phyloP scores from a whole-genome alignment of 2,329 filamentous ascomycete genomes.

The Cladosporium austrohemisphaericum region DNA sequence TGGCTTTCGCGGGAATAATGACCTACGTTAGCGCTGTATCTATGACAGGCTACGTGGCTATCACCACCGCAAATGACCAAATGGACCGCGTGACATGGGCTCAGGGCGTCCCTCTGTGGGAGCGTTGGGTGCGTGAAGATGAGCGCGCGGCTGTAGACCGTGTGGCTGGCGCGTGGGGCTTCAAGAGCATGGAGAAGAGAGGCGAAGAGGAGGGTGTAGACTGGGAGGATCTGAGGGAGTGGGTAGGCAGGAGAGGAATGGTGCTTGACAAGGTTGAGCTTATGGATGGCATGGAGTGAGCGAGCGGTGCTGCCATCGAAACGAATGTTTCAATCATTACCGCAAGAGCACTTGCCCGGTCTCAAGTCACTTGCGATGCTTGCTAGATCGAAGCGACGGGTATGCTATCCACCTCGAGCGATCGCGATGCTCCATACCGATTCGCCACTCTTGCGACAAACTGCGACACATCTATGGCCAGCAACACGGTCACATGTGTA shows the following conservation, averaged over 20 bases:
- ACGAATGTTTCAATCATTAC: too few species aligned
- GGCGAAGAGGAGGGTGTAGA: constrained; percentile 90
- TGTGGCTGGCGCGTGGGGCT: constrained; percentile 87
- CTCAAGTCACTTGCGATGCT: too few species aligned
- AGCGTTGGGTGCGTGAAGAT: constrained; percentile 84
- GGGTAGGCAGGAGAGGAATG: constrained; percentile 80
- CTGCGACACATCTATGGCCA: too few species aligned
- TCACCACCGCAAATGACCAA: constrained; percentile 87
- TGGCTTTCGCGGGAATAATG: constrained; percentile 75
- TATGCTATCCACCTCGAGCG: too few species aligned
- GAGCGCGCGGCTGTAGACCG: constrained; percentile 83
- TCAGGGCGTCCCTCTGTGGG: constrained; percentile 71
- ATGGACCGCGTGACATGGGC: constrained; percentile 93
- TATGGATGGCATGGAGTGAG: constrained; percentile 84
- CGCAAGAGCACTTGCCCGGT: too few species aligned
- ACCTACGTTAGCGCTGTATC: constrained; percentile 80
- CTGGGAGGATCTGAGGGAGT: constrained; percentile 82
- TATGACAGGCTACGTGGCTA: constrained; percentile 76
- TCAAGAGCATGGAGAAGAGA: constrained; percentile 71
- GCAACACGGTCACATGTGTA: too few species aligned
- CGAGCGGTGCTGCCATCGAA: too few species aligned
- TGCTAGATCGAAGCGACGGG: too few species aligned
- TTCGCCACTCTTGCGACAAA: too few species aligned
- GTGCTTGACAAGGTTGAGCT: constrained; percentile 82
- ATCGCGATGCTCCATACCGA: too few species aligned